Conservation (phyloP, 345 rosid genomes). For the Ceriops tagal region DNA sequence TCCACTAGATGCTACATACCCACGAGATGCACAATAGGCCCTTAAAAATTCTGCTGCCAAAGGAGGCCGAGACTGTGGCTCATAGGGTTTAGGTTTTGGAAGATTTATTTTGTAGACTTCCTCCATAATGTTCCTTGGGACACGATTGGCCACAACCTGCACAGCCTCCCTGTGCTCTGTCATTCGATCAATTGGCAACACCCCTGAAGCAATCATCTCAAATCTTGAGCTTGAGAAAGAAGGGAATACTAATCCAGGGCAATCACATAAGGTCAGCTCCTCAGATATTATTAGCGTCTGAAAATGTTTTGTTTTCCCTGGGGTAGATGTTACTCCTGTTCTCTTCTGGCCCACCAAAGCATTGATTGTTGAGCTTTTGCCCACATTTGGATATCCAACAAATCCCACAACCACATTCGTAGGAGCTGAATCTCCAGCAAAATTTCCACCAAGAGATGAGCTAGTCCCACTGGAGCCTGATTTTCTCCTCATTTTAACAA, state of each 20-base stretch:
- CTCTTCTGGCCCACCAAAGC: constrained; percentile 91
- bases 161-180: constrained; percentile 87
- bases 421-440: constrained; percentile 18
- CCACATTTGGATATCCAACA: constrained; percentile 94
- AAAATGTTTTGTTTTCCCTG: constrained; percentile 95
- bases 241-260: constrained; percentile 90
- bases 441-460: constrained; percentile 24
- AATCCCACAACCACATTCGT: constrained; percentile 72
- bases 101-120: constrained; percentile 64
- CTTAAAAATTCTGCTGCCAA: constrained; percentile 67
- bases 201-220: constrained; percentile 93
- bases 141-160: constrained; percentile 77
- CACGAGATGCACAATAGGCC: constrained; percentile 78
- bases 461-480: constrained; percentile 30
- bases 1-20: constrained; percentile 87
- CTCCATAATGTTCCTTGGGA: constrained; percentile 64
- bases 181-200: constrained; percentile 86
- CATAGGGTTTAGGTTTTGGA: constrained; percentile 84
- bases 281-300: constrained; percentile 81
- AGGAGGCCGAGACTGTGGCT: constrained; percentile 72
- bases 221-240: constrained; percentile 88
- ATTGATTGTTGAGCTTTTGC: constrained; percentile 92
- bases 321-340: constrained; percentile 91
- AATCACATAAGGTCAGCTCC: constrained; percentile 78
- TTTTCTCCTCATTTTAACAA: constrained; percentile 50